These are phyloP conservation scores for Clitoria ternatea DNA, from an alignment of 306 rosid species.

Conservation along the genomic window DNA sequence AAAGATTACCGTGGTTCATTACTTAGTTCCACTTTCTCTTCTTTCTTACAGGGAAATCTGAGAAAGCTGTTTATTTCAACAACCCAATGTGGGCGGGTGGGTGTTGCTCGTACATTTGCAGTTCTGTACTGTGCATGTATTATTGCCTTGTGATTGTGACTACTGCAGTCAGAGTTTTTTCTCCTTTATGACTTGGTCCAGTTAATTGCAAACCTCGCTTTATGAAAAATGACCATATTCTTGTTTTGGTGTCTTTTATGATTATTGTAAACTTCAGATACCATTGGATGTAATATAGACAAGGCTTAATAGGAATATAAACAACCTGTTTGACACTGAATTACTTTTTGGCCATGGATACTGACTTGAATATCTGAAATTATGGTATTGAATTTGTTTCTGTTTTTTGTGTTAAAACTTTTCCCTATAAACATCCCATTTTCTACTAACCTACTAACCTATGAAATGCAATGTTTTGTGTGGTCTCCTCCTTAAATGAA, in stretches of 20 bases:
- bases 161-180: not conserved
- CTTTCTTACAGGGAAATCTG: conserved; percentile 48
- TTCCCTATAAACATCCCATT: not conserved
- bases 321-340: not conserved
- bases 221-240: not conserved
- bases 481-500: not conserved
- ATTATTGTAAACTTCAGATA: not conserved
- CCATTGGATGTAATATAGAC: not conserved
- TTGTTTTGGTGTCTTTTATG: conserved; percentile 2
- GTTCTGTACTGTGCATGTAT: not conserved
- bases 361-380: not conserved
- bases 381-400: not conserved
- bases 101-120: not conserved
- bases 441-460: not conserved
- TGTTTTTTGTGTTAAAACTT: not conserved
- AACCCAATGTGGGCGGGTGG: conserved; percentile 99
- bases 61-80: conserved; percentile 65
- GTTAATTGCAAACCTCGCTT: not conserved
- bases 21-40: not conserved
- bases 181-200: not conserved
- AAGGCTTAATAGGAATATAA: not conserved
- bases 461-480: not conserved
- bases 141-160: conserved; percentile 6
- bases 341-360: not conserved
- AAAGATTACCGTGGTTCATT: not conserved